A percentile compares a stretch with the other conserved stretches of the same genome.
These are phyloP conservation scores for Striga asiatica DNA, from an alignment of 257 asterid genomes.

Conservation along the genomic window DNA sequence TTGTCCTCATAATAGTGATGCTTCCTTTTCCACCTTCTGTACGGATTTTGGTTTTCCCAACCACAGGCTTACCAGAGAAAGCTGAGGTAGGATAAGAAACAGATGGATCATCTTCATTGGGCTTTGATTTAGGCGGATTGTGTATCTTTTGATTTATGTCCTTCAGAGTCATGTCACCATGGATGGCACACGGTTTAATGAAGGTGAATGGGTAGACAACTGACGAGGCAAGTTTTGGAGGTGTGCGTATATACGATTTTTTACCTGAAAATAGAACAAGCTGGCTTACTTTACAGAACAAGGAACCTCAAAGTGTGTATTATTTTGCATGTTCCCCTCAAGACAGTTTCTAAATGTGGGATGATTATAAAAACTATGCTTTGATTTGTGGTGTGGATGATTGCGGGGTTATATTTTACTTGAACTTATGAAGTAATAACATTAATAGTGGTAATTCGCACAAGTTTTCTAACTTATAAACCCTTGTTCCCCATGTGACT, in stretches of 20 bases:
- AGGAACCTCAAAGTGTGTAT: neutral
- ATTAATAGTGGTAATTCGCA: neutral
- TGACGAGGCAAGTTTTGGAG: constrained; percentile 50
- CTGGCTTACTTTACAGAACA: neutral
- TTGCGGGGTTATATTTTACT: neutral
- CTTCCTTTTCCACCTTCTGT: constrained; percentile 87
- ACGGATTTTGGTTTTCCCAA: constrained; percentile 78
- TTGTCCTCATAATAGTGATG: constrained; percentile 82
- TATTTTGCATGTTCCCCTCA: too few relatives aligned
- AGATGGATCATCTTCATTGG: constrained; percentile 30
- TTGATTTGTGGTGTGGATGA: neutral
- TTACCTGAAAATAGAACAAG: constrained; percentile 33
- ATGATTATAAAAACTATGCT: neutral
- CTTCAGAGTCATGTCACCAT: constrained; percentile 72
- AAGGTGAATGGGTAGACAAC: constrained; percentile 67
- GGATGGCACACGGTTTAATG: constrained; percentile 71
- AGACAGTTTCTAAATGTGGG: neutral
- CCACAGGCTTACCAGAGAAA: constrained; percentile 87
- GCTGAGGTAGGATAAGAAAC: constrained; percentile 61
- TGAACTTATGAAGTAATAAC: too few relatives aligned
- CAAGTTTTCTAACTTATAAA: neutral
- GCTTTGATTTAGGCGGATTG: constrained; percentile 48
- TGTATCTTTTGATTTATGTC: constrained; percentile 73
- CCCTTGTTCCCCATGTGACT: neutral
- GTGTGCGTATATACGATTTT: constrained; percentile 56